Conservation (phyloP, 2,329 filamentous ascomycete species). For the Colletotrichum sp. region DNA sequence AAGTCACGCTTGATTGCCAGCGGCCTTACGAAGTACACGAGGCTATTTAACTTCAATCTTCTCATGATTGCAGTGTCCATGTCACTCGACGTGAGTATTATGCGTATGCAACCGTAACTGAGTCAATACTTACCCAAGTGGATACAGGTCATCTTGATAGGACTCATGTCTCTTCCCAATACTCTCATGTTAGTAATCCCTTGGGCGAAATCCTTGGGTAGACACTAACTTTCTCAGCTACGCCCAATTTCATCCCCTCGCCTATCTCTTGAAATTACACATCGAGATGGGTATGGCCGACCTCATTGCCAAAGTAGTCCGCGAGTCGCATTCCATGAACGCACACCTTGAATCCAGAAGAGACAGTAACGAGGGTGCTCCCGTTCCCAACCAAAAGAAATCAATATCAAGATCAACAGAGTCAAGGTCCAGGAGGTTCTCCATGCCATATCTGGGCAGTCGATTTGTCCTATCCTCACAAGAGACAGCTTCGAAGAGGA, state of each 20-base stretch:
- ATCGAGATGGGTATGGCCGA: conserved; percentile 58
- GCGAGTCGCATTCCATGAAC: conserved; percentile 34
- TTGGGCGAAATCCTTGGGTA: too few species aligned
- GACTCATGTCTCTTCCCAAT: conserved; percentile 31
- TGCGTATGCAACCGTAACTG: accelerated
- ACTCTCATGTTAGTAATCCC: conserved; percentile 25
- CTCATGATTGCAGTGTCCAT: conserved; percentile 28
- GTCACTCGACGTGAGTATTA: conserved; percentile 28
- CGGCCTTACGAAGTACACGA: conserved; percentile 53
- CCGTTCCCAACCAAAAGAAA: background rate
- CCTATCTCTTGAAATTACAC: conserved; percentile 53
- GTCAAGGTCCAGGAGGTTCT: background rate
- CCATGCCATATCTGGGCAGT: background rate
- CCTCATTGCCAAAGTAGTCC: conserved; percentile 44
- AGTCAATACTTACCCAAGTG: background rate
- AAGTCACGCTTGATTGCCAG: conserved; percentile 48
- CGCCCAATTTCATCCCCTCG: conserved; percentile 46
- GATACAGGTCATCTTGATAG: conserved; percentile 19
- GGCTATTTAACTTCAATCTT: conserved; percentile 41
- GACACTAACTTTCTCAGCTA: conserved; percentile 18
- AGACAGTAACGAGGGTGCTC: background rate
- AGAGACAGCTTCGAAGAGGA: background rate
- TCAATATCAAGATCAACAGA: background rate
- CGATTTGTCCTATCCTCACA: background rate
- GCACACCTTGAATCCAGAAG: background rate